phyloP scores from a whole-genome alignment of 2,329 filamentous ascomycete species.

The Pleurostoma richardsiae region DNA sequence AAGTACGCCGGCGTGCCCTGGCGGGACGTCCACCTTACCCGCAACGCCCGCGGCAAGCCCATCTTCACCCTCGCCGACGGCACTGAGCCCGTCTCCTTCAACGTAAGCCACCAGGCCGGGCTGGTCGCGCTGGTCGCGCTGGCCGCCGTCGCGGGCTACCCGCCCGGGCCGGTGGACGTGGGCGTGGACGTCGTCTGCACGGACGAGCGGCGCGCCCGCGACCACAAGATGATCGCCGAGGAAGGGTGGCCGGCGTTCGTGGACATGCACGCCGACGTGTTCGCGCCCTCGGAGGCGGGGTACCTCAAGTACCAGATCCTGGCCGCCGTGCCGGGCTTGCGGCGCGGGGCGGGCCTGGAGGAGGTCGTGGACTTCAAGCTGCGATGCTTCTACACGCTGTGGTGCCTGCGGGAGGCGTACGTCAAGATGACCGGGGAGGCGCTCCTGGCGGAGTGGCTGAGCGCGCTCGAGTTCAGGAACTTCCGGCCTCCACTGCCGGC shows the following conservation, averaged over 20 bases:
- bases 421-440: slow-evolving; percentile 81
- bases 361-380: slow-evolving; percentile 56
- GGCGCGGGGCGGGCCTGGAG: slow-evolving; percentile 20
- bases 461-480: slow-evolving; percentile 61
- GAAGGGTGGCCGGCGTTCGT: slow-evolving; percentile 65
- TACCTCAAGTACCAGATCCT: slow-evolving; percentile 50
- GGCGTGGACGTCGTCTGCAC: slow-evolving; percentile 76
- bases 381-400: slow-evolving; percentile 69
- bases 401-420: slow-evolving; percentile 76
- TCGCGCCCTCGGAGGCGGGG: slow-evolving; percentile 55
- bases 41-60: slow-evolving; percentile 51
- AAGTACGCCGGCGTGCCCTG: slow-evolving; percentile 55
- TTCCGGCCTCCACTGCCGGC: slow-evolving; percentile 50
- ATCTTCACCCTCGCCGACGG: slow-evolving; percentile 44
- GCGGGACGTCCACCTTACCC: slow-evolving; percentile 50
- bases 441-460: slow-evolving; percentile 67
- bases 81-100: slow-evolving; percentile 55
- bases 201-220: slow-evolving; percentile 60
- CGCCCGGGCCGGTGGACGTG: slow-evolving; percentile 36
- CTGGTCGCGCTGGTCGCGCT: slow-evolving; percentile 62
- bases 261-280: slow-evolving; percentile 67
- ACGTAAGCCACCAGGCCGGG: slow-evolving; percentile 74
- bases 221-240: slow-evolving; percentile 48
- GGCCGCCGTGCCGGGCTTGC: slow-evolving; percentile 11
- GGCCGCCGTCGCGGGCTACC: slow-evolving; percentile 25